phyloP scores from a whole-genome alignment of 2,329 filamentous ascomycete genomes.

The Hysterium pulicare region DNA sequence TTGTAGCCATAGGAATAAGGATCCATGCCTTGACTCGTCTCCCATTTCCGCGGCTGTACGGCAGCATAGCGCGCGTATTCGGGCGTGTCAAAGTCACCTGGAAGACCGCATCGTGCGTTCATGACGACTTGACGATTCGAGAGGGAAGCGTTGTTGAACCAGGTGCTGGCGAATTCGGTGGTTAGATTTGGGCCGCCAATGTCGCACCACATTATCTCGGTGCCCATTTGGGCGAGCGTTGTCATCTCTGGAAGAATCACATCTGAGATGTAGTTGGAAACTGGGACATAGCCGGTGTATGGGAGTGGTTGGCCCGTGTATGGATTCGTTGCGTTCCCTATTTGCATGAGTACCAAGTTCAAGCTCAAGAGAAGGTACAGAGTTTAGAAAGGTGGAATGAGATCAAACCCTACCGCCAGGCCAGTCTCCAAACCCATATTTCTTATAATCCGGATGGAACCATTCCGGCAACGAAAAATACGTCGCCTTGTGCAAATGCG shows the following conservation, averaged over 20 bases:
- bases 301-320: conserved; percentile 42
- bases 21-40: conserved; percentile 59
- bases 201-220: conserved; percentile 50
- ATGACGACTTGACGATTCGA: conserved; percentile 51
- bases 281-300: conserved; percentile 44
- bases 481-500: conserved; percentile 42
- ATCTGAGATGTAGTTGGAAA: conserved; percentile 42
- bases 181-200: conserved; percentile 45
- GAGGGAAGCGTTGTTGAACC: conserved; percentile 41
- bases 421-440: conserved; percentile 41
- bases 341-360: too few relatives aligned
- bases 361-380: too few relatives aligned
- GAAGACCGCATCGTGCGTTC: conserved; percentile 56
- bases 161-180: conserved; percentile 40
- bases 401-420: conserved; percentile 42
- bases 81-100: conserved; percentile 59
- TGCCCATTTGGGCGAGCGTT: conserved; percentile 41
- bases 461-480: conserved; percentile 49
- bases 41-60: conserved; percentile 57
- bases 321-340: conserved; percentile 45
- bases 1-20: conserved; percentile 60
- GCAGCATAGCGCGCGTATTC: conserved; percentile 54
- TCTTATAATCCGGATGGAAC: conserved; percentile 42
- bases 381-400: too few relatives aligned
- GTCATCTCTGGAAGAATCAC: conserved; percentile 46